A percentile compares a stretch with the other conserved stretches of the same genome.
phyloP scores from a whole-genome alignment of 768 basidiomycete genomes.

The Rhizopogon roseolus region DNA sequence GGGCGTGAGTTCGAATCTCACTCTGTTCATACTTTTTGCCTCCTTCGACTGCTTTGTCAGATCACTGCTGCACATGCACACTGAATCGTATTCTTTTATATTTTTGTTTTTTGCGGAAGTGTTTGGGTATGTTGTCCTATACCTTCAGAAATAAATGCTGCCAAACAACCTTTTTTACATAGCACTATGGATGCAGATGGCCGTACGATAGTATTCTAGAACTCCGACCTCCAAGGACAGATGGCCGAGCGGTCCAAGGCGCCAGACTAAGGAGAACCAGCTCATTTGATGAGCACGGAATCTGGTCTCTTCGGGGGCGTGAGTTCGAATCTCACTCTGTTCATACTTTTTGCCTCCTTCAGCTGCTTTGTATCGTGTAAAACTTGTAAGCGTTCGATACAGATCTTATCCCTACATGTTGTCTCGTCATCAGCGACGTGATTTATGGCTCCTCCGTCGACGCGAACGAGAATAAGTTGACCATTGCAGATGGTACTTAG shows the following conservation, averaged over 20 bases:
- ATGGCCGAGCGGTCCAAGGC: constrained; percentile 90
- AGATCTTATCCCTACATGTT: background rate
- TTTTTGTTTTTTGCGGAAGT: constrained; percentile 7
- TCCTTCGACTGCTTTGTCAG: too few species aligned
- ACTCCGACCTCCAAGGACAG: constrained; percentile 31
- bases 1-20: constrained; percentile 14
- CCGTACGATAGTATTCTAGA: background rate
- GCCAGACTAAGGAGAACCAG: constrained; percentile 64
- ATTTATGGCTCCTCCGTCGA: too few species aligned
- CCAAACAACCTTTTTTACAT: background rate
- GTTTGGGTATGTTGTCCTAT: constrained; percentile 10
- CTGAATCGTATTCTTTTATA: too few species aligned
- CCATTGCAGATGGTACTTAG: too few species aligned
- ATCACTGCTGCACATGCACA: too few species aligned
- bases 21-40: background rate
- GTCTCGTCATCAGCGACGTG: too few species aligned
- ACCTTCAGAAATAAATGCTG: background rate
- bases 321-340: constrained; percentile 14
- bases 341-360: constrained; percentile 3
- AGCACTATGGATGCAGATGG: too few species aligned
- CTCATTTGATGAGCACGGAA: background rate
- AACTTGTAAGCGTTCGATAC: too few species aligned
- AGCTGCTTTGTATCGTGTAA: background rate
- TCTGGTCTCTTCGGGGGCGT: constrained; percentile 6
- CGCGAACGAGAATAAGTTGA: too few species aligned